These are phyloP conservation scores for Pseudozyma sp. DNA, from an alignment of 1,284 basidiomycete genomes.

Conservation along the genomic window DNA sequence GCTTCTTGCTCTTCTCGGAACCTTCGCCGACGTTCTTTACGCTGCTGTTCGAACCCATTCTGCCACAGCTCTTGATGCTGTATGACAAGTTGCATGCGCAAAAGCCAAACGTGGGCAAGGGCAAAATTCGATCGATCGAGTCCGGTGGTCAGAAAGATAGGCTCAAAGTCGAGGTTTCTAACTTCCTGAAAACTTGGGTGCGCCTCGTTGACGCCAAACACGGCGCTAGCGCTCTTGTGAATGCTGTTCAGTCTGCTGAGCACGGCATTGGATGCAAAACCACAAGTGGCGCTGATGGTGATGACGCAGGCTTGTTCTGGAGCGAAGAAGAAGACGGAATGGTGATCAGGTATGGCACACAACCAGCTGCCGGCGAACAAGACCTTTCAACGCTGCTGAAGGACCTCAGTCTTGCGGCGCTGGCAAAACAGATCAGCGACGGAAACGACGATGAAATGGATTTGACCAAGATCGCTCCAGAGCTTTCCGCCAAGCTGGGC, in stretches of 20 bases:
- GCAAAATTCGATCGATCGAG: conserved; percentile 33
- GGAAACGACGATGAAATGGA: conserved; percentile 28
- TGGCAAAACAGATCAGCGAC: conserved; percentile 42
- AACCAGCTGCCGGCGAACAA: not conserved
- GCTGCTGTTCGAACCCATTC: conserved; percentile 42
- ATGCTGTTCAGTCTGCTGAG: conserved; percentile 26
- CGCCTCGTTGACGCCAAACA: conserved; percentile 46
- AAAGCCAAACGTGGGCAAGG: conserved; percentile 5
- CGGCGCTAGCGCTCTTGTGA: conserved; percentile 16
- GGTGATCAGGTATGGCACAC: conserved; percentile 24
- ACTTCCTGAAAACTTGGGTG: conserved; percentile 55
- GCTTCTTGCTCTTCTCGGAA: conserved; percentile 56
- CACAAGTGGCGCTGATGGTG: not conserved
- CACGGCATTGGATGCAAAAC: conserved; percentile 31
- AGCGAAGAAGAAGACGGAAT: conserved; percentile 28
- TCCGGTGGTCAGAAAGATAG: conserved; percentile 16
- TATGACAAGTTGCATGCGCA: conserved; percentile 26
- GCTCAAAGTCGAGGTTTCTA: conserved; percentile 37
- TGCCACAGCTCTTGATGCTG: conserved; percentile 54
- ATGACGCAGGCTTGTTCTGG: conserved; percentile 25
- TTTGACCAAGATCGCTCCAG: conserved; percentile 32
- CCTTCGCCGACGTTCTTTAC: conserved; percentile 60
- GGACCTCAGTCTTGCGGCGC: conserved; percentile 32
- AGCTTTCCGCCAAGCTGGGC: conserved; percentile 41
- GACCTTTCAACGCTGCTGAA: conserved; percentile 33